Evolutionary conservation across 768 basidiomycete genomes (phyloP).

Genomic region (Russula compacta): DNA sequence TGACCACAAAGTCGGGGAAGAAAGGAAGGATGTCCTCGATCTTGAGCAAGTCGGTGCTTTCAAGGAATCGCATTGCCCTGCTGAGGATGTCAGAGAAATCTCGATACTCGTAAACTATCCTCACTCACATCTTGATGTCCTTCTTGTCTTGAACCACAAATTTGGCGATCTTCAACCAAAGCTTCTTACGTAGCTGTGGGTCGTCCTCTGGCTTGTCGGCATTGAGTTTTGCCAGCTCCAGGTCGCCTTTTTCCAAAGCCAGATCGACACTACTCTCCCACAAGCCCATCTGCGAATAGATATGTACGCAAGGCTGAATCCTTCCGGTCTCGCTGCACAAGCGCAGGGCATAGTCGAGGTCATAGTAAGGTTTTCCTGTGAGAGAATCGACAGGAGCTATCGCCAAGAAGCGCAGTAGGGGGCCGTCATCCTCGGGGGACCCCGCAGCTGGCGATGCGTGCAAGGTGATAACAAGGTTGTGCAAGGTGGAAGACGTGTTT

Average conservation of each 20-base stretch:
- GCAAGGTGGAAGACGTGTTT: slow-evolving; percentile 76
- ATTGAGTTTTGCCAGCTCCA: slow-evolving; percentile 91
- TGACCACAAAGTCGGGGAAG: slow-evolving; percentile 99
- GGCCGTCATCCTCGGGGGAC: slow-evolving; percentile 56
- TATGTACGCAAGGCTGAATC: slow-evolving; percentile 86
- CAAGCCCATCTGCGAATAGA: slow-evolving; percentile 95
- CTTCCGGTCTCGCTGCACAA: slow-evolving; percentile 77
- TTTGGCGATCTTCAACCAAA: slow-evolving; percentile 98
- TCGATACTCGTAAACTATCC: not conserved
- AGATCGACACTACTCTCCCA: slow-evolving; percentile 96
- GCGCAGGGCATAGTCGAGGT: slow-evolving; percentile 92
- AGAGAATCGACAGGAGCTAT: slow-evolving; percentile 74
- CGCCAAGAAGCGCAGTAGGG: slow-evolving; percentile 73
- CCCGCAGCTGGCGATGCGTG: slow-evolving; percentile 48
- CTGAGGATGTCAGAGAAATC: not conserved
- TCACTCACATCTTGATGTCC: slow-evolving; percentile 90
- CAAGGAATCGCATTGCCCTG: slow-evolving; percentile 95
- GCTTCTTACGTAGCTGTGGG: slow-evolving; percentile 73
- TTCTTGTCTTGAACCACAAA: slow-evolving; percentile 97
- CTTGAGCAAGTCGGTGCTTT: slow-evolving; percentile 89
- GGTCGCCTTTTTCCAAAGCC: slow-evolving; percentile 86
- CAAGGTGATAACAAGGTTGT: slow-evolving; percentile 90
- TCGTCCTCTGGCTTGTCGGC: slow-evolving; percentile 95
- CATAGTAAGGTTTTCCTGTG: slow-evolving; percentile 85
- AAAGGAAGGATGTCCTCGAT: slow-evolving; percentile 98